Base-by-base conservation (phyloP, 495 filamentous ascomycete genomes). In the Hypoxylon subgilvum region DNA sequence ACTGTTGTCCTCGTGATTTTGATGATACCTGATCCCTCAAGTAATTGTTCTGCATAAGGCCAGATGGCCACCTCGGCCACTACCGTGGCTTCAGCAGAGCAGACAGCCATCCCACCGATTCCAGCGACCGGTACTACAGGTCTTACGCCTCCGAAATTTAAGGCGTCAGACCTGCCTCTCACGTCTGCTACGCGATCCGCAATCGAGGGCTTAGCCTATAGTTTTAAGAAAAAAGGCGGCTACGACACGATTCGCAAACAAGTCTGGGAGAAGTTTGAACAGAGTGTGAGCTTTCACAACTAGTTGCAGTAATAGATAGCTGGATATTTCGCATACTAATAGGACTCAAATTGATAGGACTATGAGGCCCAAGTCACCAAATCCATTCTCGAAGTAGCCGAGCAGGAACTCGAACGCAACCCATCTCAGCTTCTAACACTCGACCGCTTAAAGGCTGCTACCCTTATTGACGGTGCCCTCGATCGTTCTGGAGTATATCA, bases 151-250 rank as follows among this genome's bases (percentile, higher is more conserved):
- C 72, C 88, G 82, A 89, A 87, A 64, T 88, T 92, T 76, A 95
- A 93, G 74, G 82, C 88, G 12, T 89, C 89, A 1, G 92, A 96
- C 49, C 78, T 96, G 3, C 91, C 91, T 4, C 74, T 96, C 16
- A 80, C 86, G 19, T 82, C 84, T 14, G 80, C 84, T 23, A 89
- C 91, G 47, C 83, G 89, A 49, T 79, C 79, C 0, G 84, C 87
- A 0, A 92, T 96, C 50, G 90, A 96, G 48, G 79, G 80, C 50
- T 77, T 96, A 18, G 81, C 91, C 7, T 84, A 91, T 72, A 84
- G 84, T 4, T 92, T 92, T 71, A 94, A 94, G 73, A 96, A 96
- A 75, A 92, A 92, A 71, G 92, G 92, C 17, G 88, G 87, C 31
- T 96, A 92, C 63, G 92, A 96, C 70, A 77, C 74, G n/a, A 79